A percentile compares a stretch with the other conserved stretches of the same genome.
Conservation (phyloP, 2,329 filamentous ascomycete species). For the Aspergillus aculeatus region DNA sequence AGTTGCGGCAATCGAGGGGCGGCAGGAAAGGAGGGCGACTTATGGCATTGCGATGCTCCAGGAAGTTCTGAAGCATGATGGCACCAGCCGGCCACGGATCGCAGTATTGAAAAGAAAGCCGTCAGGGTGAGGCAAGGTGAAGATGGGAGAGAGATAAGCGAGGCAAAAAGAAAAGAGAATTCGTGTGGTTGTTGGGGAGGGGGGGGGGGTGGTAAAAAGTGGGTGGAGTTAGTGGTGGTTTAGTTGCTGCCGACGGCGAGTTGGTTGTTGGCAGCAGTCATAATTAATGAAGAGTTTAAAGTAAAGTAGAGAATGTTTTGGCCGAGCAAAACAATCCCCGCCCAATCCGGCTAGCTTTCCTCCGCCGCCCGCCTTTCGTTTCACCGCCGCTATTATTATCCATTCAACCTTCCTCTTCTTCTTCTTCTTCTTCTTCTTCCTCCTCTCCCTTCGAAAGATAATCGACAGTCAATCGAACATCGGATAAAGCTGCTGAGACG, state of each 20-base stretch:
- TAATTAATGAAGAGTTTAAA: background rate
- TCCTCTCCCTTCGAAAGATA: no score
- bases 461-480: background rate
- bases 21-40: constrained; percentile 32
- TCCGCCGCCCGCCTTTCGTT: constrained; percentile 5
- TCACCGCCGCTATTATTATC: background rate
- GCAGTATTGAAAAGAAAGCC: constrained; percentile 13
- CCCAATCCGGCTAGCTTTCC: constrained; percentile 28
- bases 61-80: constrained; percentile 36
- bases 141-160: background rate
- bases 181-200: background rate
- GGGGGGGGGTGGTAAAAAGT: background rate
- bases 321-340: constrained; percentile 24
- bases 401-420: no score
- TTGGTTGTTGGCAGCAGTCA: background rate
- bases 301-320: constrained; percentile 5
- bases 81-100: constrained; percentile 24
- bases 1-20: constrained; percentile 37
- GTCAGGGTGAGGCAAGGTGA: constrained; percentile 8
- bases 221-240: constrained; percentile 8
- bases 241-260: constrained; percentile 14
- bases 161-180: background rate
- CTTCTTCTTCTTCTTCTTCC: no score
- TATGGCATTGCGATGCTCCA: constrained; percentile 46
- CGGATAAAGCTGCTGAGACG: background rate